Evolutionary conservation across 2,329 filamentous ascomycete species (phyloP).

Genomic region (Pleoardoris graminearum): DNA sequence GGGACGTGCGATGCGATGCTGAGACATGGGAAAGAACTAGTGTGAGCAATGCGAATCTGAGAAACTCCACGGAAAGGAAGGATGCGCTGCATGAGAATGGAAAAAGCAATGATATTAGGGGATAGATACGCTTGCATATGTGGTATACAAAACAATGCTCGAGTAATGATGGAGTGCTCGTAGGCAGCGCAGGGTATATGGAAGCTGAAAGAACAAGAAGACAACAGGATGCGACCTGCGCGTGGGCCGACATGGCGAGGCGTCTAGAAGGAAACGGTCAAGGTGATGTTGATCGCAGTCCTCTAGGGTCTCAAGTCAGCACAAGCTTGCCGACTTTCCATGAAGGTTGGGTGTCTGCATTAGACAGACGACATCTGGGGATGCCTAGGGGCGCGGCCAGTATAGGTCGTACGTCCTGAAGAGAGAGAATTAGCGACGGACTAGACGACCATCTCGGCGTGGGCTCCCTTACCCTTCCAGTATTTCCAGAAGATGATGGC

Average conservation of each 20-base stretch:
- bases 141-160: conserved; percentile 1
- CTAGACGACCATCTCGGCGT: conserved; percentile 10
- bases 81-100: too few relatives aligned
- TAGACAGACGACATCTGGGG: conserved; percentile 4
- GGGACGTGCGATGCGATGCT: too few relatives aligned
- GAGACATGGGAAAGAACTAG: too few relatives aligned
- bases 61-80: too few relatives aligned
- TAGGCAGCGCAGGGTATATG: conserved; percentile 5
- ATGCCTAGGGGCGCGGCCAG: conserved; percentile 1
- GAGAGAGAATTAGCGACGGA: conserved; percentile 14
- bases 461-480: conserved; percentile 34
- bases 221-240: background rate
- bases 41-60: too few relatives aligned
- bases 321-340: background rate
- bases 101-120: background rate
- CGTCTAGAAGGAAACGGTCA: conserved; percentile 1
- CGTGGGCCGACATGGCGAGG: background rate
- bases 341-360: conserved; percentile 10
- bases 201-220: background rate
- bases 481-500: conserved; percentile 60
- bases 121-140: background rate
- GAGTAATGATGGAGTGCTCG: background rate
- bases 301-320: conserved; percentile 8
- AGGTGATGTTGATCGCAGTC: background rate
- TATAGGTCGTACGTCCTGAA: conserved; percentile 18